Base-by-base conservation (phyloP, 768 basidiomycete species). In the Suillus subaureus region DNA sequence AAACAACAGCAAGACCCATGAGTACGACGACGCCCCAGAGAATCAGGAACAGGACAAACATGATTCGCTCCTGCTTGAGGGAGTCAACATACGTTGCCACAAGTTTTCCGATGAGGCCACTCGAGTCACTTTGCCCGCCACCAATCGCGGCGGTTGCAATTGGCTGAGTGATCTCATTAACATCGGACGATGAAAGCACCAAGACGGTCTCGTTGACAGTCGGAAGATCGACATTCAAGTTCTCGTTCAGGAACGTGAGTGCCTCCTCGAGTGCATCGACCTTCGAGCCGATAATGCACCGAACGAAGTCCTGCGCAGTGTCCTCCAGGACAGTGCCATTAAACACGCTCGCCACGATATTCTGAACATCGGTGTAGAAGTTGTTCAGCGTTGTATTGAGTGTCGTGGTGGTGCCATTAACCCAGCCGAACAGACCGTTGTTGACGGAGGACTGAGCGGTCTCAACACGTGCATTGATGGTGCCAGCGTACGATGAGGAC, bases 341-440 rank as follows among this genome's bases (percentile, higher is more conserved):
- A 76, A 99, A 96, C 11, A 95, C 85, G 1, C 83, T 82, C 63
- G 82, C 79, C n/a, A 99, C 93, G 7, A 86, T 83, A 52, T 84
- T 81, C 77, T 97, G 92, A 39, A 99, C 79, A 60, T 94, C 95
- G 64, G 81, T 81, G 79, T 99, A 99, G 77, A 99, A 97, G 55
- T 82, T 83, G 74, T 86, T 90, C 71, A 99, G 80, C 4, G 97
- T 97, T 70, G 82, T 80, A 76, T 99, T 99, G 62, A 99, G 84
- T 7, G 90, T 88, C 4, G 87, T 88, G 1, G 95, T 97, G 9
- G 97, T 97, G 21, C 82, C 85, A 71, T 98, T 95, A 58, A 99
- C 90, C 96, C 96, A 99, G 12, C 96, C 95, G 68, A 99, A 97
- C 55, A 99, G 78, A 31, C 91, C 92, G 47, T 93, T 80, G 74